Evolutionary conservation across 2,329 filamentous ascomycete genomes (phyloP), one percentile per base, ranked within the genome.

Genomic region (Calonectria montana): DNA sequence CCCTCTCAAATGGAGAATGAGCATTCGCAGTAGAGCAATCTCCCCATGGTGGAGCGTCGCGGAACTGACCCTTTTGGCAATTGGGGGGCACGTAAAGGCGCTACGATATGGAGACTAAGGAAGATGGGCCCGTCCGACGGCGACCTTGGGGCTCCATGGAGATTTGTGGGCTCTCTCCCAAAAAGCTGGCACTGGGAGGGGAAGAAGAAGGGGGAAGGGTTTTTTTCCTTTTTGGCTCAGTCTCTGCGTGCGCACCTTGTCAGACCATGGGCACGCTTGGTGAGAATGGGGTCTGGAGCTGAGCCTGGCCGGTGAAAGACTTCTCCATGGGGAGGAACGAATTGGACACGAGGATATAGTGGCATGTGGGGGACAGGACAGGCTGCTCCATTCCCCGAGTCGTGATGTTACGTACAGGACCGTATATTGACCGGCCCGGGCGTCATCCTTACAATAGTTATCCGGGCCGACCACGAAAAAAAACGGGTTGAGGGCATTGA

Each of bases 361-460:
- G 72, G 41, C 68, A 66, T 69, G 70, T 74, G 74, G 74, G 74
- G 73, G 70, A 70, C 45, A 64, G 65, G 71, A 69, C 64, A 72
- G 45, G 66, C 73, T 70, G 47, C 62, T 73, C 73, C 55, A 55
- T 73, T 66, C 68, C 59, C 77, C 72, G 77, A 76, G 70, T 37
- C 67, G 68, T 73, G 63, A 77, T 77, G 75, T 78, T 77, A 78
- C 76, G 74, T 78, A 78, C 75, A 66, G 45, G 65, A 48, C 69
- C 66, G 45, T 65, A 27, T 67, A 47, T 47, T 73, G 65, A 55
- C 73, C 74, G 73, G 73, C 63, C 65, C 72, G 70, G 55, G 68
- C 73, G 65, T 74, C 57, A 57, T 73, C 68, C 65, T 77, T 67
- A 67, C 67, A 66, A 48, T 73, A 55, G 41, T 13, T 27, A 61